These are phyloP conservation scores for Simplicillium sp. DNA, from an alignment of 2,329 filamentous ascomycete genomes.

Conservation along the genomic window DNA sequence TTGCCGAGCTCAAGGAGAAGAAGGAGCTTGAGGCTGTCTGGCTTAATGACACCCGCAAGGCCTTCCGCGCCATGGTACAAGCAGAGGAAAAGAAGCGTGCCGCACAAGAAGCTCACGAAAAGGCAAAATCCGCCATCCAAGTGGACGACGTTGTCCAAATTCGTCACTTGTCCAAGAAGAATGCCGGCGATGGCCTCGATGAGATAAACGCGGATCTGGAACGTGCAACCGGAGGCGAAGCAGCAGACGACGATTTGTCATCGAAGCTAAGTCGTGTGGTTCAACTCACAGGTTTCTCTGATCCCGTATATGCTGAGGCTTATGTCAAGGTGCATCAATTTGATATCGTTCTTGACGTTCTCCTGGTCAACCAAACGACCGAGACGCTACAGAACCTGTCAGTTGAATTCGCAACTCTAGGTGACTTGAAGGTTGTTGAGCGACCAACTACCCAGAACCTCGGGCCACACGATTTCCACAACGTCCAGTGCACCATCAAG, in stretches of 20 bases:
- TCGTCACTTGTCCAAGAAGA: slow-evolving; percentile 88
- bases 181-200: slow-evolving; percentile 68
- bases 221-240: slow-evolving; percentile 87
- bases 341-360: slow-evolving; percentile 92
- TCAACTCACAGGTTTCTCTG: slow-evolving; percentile 95
- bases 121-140: slow-evolving; percentile 87
- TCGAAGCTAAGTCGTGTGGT: slow-evolving; percentile 95
- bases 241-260: slow-evolving; percentile 71
- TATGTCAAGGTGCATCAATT: slow-evolving; percentile 99
- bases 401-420: slow-evolving; percentile 96
- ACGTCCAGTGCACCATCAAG: slow-evolving; percentile 97
- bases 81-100: slow-evolving; percentile 96
- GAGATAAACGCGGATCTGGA: slow-evolving; percentile 86
- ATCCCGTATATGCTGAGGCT: slow-evolving; percentile 96
- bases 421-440: slow-evolving; percentile 96
- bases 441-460: slow-evolving; percentile 93
- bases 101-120: slow-evolving; percentile 87
- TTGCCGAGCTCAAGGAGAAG: slow-evolving; percentile 81
- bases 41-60: slow-evolving; percentile 87
- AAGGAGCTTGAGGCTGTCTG: slow-evolving; percentile 90
- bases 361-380: slow-evolving; percentile 93
- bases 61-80: slow-evolving; percentile 94
- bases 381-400: slow-evolving; percentile 95
- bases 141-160: slow-evolving; percentile 93
- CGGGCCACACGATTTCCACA: slow-evolving; percentile 91